Evolutionary conservation across 2,329 filamentous ascomycete genomes (phyloP).

Genomic region (Fonsecaea monophora): DNA sequence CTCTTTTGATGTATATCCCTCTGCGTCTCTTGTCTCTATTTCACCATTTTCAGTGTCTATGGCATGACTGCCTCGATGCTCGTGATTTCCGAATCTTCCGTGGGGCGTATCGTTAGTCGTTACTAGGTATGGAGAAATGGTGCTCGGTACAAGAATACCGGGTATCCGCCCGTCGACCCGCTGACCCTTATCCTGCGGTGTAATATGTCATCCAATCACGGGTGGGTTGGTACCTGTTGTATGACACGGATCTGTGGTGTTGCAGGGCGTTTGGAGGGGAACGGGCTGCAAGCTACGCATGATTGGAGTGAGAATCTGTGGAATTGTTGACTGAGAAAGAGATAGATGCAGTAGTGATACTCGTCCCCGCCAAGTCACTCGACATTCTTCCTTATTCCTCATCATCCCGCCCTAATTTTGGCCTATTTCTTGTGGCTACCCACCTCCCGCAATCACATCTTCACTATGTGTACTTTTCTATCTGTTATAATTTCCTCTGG

Average conservation of each 20-base stretch:
- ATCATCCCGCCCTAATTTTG: not conserved
- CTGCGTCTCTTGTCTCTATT: not conserved
- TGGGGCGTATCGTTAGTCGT: not conserved
- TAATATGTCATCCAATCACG: conserved; percentile 8
- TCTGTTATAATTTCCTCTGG: not conserved
- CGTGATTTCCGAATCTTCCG: conserved; percentile 5
- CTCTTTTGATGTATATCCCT: not conserved
- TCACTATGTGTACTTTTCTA: not conserved
- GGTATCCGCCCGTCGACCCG: not conserved
- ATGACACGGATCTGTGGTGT: conserved; percentile 7
- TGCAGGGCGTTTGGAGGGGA: conserved; percentile 11
- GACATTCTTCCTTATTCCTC: not conserved
- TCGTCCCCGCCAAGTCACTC: not conserved
- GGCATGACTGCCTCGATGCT: not conserved
- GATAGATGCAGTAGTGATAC: not conserved
- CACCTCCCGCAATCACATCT: not conserved
- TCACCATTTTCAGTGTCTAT: not conserved
- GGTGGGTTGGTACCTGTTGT: not conserved
- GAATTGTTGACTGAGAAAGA: not conserved
- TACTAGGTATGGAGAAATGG: not conserved
- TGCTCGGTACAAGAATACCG: not conserved
- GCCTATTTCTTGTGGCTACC: not conserved
- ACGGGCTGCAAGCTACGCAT: not conserved
- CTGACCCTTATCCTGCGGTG: conserved; percentile 5
- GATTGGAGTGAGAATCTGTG: too few relatives aligned